Evolutionary conservation across 805 yeast genomes (phyloP), one percentile per base, ranked within the genome.

Genomic region (Candida nanaspora): DNA sequence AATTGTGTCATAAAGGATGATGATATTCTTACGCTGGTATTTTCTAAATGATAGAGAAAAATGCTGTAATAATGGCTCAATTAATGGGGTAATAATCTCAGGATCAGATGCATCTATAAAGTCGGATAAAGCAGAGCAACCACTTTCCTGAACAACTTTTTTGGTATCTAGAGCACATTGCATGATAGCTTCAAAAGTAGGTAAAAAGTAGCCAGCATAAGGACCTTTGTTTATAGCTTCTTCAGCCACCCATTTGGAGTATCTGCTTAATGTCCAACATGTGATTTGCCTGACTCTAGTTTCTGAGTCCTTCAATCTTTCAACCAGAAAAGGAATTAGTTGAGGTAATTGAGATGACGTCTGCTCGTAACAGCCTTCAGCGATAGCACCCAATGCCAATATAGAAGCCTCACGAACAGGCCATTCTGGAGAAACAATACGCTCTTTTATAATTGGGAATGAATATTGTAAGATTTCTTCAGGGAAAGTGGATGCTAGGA

Each of bases 101-200:
- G 78, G 62, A 40, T 85, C 87, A 19, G 93, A 73, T 43, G 72
- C 76, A 53, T 89, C 97, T 32, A 89, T 79, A 46, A 89, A 84
- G 41, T 80, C 80, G 1, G 95, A 82, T 34, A 91, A 72, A 10
- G 96, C 85, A 29, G 88, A 77, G 50, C 95, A 86, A 1, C 95
- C 96, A 42, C 95, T 83, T 53, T 88, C 91, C 63, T 93, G 98
- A n/a, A 91, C 98, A 42, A 83, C 84, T 57, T 89, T 88, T 65
- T 86, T 87, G 39, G 68, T 71, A 59, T 93, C 98, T 49, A 87
- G 65, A 20, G 86, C 78, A 61, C 93, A 83, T 38, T 59, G 65
- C 56, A 93, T 72, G 37, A 93, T 72, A 2, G 93, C 76, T 51
- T 83, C 80, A 44, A 93, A 71, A 0, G 93, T 86, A 5, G 93